A percentile compares a stretch with the other conserved stretches of the same genome.
These are phyloP conservation scores for Metschnikowia koreensis DNA, from an alignment of 805 yeast species.

Conservation along the genomic window DNA sequence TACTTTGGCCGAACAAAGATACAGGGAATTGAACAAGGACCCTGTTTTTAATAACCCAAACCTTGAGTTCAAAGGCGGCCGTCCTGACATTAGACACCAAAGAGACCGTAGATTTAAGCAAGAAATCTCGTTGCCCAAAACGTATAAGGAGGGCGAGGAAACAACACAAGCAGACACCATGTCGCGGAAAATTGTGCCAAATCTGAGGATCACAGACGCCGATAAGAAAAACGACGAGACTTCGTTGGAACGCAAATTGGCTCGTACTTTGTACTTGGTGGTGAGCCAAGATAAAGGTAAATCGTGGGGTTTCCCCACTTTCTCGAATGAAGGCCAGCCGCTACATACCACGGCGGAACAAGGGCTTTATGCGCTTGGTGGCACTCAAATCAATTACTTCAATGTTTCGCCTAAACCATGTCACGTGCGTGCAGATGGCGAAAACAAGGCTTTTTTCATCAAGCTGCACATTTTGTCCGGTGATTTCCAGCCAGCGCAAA, in stretches of 20 bases:
- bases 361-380: conserved; percentile 71
- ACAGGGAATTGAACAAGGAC: conserved; percentile 67
- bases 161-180: conserved; percentile 45
- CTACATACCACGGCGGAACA: conserved; percentile 73
- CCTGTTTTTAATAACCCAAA: conserved; percentile 73
- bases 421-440: conserved; percentile 38
- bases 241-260: conserved; percentile 75
- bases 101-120: conserved; percentile 88
- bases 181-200: conserved; percentile 64
- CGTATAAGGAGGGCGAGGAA: conserved; percentile 37
- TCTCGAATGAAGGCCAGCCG: conserved; percentile 45
- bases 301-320: conserved; percentile 83
- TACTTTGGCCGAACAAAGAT: conserved; percentile 81
- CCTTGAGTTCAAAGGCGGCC: conserved; percentile 77
- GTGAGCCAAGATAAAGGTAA: conserved; percentile 43
- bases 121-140: conserved; percentile 69
- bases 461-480: conserved; percentile 91
- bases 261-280: conserved; percentile 75
- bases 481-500: conserved; percentile 47
- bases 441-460: conserved; percentile 61
- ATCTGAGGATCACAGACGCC: conserved; percentile 74
- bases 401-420: conserved; percentile 89
- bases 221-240: conserved; percentile 60
- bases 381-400: conserved; percentile 77
- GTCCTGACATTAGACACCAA: conserved; percentile 81